These are phyloP conservation scores for Penicillium glabrum DNA, from an alignment of 2,329 filamentous ascomycete species.

Conservation along the genomic window DNA sequence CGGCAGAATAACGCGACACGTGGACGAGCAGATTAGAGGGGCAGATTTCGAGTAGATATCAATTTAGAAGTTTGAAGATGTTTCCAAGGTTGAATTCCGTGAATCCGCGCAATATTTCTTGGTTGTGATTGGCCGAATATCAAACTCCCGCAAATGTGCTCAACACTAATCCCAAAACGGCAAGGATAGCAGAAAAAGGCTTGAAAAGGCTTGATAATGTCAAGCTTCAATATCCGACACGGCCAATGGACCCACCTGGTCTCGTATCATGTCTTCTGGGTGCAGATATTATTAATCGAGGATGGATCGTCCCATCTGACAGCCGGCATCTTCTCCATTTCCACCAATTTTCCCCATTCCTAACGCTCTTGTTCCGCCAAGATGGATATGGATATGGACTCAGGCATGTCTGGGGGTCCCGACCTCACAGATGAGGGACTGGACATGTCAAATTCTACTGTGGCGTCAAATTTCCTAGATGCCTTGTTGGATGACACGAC, in stretches of 20 bases:
- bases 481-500: slow-evolving; percentile 38
- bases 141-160: slow-evolving; percentile 11
- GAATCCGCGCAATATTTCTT: background rate
- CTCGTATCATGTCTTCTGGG: background rate
- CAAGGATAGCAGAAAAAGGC: background rate
- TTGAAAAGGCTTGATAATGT: background rate
- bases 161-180: slow-evolving; percentile 4
- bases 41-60: background rate
- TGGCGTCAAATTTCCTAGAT: slow-evolving; percentile 35
- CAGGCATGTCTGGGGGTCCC: slow-evolving; percentile 19
- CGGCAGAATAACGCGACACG: background rate
- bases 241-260: background rate
- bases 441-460: slow-evolving; percentile 38
- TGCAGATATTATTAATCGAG: background rate
- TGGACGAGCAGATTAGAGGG: background rate
- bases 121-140: background rate
- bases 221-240: background rate
- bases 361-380: background rate
- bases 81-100: background rate
- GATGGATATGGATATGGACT: slow-evolving; percentile 17
- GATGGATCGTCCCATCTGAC: background rate
- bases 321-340: background rate
- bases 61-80: too few relatives aligned
- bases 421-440: slow-evolving; percentile 33
- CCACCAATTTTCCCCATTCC: background rate